Evolutionary conservation across 2,329 filamentous ascomycete species (phyloP), one percentile per base, ranked within the genome.

Genomic region (Periconia macrospinosa): DNA sequence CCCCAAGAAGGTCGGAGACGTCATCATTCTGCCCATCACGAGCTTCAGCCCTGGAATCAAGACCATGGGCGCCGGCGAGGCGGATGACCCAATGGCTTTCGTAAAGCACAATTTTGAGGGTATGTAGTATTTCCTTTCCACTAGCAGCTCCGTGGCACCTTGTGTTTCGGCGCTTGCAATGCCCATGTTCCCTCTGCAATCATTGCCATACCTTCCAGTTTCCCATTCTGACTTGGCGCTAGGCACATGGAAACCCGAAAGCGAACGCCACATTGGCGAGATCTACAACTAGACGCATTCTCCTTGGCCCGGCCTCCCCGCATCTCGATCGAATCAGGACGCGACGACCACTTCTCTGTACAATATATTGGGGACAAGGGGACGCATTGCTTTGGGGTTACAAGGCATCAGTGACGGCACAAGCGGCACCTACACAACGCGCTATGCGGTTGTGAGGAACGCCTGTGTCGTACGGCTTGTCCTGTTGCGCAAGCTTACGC

Each of bases 91-190:
- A 1, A 93, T 96, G 91, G 94, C 94, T 1, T 97, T 96, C 79
- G 94, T 99, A 56, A 92, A 94, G 77, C 94, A 99, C 77, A 87
- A 92, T 51, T 99, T 99, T 73, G 91, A 96, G 80, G 94, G 93
- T 95, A 78, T 62, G 82, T 73, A 45, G 30, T 3, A 52, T 19
- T 27, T 49, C 30, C 33, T 33, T 41, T 37, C n/a, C 43, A 40
- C 42, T 48, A 46, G 44, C 20, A 45, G 23, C 19, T 43, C 30
- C 49, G 47, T 27, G 23, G 47, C 43, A 47, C 48, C 30, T 45
- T 48, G 33, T 50, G 46, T 43, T 40, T 49, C 47, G 52, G 23
- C 23, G 23, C 23, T 27, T 27, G 23, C 23, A 27, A 27, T 27
- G 23, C 23, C 23, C 23, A 27, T 27, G 23, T 27, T 3, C 23